These are phyloP conservation scores for Ceratocystis ficicola DNA, from an alignment of 2,329 filamentous ascomycete species.

Conservation along the genomic window DNA sequence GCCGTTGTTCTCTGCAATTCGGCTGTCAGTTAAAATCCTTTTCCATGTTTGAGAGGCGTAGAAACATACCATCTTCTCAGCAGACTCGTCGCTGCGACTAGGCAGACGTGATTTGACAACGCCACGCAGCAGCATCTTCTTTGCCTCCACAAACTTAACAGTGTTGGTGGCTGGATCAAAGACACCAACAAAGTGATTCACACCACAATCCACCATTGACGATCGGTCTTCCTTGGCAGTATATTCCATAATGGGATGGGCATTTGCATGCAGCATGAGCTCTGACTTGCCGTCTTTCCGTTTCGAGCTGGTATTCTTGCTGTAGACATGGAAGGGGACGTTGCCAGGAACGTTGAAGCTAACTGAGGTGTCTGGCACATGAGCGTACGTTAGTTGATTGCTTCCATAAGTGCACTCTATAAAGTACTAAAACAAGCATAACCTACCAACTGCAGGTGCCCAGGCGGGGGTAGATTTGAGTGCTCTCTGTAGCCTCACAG, in stretches of 20 bases:
- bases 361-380: constrained; percentile 28
- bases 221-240: constrained; percentile 36
- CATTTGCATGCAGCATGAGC: constrained; percentile 45
- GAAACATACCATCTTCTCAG: constrained; percentile 25
- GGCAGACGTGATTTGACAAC: constrained; percentile 45
- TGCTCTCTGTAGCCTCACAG: constrained; percentile 34
- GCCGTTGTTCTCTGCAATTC: constrained; percentile 43
- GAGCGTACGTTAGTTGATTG: constrained; percentile 10
- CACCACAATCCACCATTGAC: constrained; percentile 28
- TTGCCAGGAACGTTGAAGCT: constrained; percentile 31
- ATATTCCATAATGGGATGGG: constrained; percentile 47
- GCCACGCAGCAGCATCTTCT: constrained; percentile 51
- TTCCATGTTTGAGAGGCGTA: not conserved
- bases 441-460: constrained; percentile 20
- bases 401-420: too few relatives aligned
- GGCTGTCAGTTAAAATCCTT: constrained; percentile 24
- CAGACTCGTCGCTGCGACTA: constrained; percentile 33
- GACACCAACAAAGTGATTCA: constrained; percentile 54
- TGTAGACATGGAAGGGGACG: constrained; percentile 39
- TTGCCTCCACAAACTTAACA: constrained; percentile 49
- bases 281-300: constrained; percentile 34
- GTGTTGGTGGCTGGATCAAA: constrained; percentile 49
- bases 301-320: constrained; percentile 28
- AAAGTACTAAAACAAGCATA: not conserved
- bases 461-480: constrained; percentile 13